phyloP scores from a whole-genome alignment of 495 filamentous ascomycete species.

The Mycothermus thermophilus region DNA sequence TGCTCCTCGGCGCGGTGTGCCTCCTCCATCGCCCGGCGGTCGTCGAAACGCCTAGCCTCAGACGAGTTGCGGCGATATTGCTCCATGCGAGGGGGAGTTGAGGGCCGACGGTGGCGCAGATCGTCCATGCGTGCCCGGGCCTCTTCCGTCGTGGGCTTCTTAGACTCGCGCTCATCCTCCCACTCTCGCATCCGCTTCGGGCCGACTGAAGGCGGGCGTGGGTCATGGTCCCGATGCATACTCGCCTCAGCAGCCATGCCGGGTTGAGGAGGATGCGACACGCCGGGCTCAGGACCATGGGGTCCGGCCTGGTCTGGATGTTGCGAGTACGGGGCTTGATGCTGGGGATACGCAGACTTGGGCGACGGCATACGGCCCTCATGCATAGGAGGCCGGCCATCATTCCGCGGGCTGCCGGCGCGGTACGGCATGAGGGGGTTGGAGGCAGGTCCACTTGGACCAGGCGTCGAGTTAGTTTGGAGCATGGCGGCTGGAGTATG shows the following conservation, averaged over 20 bases:
- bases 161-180: slow-evolving; percentile 67
- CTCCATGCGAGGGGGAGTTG: slow-evolving; percentile 48
- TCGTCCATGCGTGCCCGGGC: slow-evolving; percentile 76
- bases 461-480: slow-evolving; percentile 8
- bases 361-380: slow-evolving; percentile 78
- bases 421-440: slow-evolving; percentile 69
- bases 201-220: slow-evolving; percentile 57
- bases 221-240: slow-evolving; percentile 56
- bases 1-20: slow-evolving; percentile 34
- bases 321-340: slow-evolving; percentile 59
- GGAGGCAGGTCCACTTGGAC: slow-evolving; percentile 34
- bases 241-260: slow-evolving; percentile 58
- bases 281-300: slow-evolving; percentile 60
- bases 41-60: slow-evolving; percentile 50
- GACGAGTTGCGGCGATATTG: slow-evolving; percentile 64
- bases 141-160: slow-evolving; percentile 84
- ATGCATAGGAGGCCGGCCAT: slow-evolving; percentile 60
- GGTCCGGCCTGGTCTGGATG: slow-evolving; percentile 46
- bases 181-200: slow-evolving; percentile 82
- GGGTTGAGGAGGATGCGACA: slow-evolving; percentile 56
- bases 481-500: slow-evolving; percentile 44
- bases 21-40: slow-evolving; percentile 32
- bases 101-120: slow-evolving; percentile 60
- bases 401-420: slow-evolving; percentile 60
- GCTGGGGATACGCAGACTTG: slow-evolving; percentile 65